Evolutionary conservation across 2,329 filamentous ascomycete species (phyloP), one percentile per base, ranked within the genome.

Genomic region (Lachnellula hyalina): DNA sequence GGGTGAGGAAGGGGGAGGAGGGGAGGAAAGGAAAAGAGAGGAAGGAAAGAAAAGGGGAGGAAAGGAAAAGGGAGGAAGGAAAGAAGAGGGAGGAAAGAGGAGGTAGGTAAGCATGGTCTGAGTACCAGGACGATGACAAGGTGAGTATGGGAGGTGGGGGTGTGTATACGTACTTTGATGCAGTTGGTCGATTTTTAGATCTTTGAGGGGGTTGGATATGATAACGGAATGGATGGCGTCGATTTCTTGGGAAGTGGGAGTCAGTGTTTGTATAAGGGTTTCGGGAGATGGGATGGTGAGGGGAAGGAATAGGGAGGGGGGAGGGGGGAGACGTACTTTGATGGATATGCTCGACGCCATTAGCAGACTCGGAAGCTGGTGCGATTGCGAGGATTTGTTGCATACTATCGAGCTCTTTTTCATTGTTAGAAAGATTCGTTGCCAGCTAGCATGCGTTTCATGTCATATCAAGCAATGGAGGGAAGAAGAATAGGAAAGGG

Each of bases 391-490:
- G 42, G 19, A 42, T 19, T 28, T 51, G 34, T 32, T 51, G 47
- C 48, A 54, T 47, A 19, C 46, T 54, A 42, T 54, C 47, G 14
- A 54, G 53, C 42, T 54, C 53, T 54, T 32, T 11, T 14, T 9
- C 8, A 14, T 11, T 12, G 23, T 47, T 47, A 47, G 45, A 14
- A 8, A 7, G 11, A 28, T 34, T 38, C 15, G 35, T 25, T 25
- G 25, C 25, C 4, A 25, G 25, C 4, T 25, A 25, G n/a, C n/a
- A n/a, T n/a, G n/a, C n/a, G n/a, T n/a, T n/a, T 25, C 4, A 25
- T 5, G 6, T 25, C 25, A 25, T 25, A 25, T 5, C 25, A 25
- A 25, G 25, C 11, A n/a, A n/a, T n/a, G n/a, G n/a, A n/a, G n/a
- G n/a, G n/a, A n/a, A n/a, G n/a, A n/a, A n/a, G n/a, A n/a, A n/a